A percentile compares a stretch with the other conserved stretches of the same genome.
Conservation (phyloP, 208 protist genomes). For the Leishmania tropica region DNA sequence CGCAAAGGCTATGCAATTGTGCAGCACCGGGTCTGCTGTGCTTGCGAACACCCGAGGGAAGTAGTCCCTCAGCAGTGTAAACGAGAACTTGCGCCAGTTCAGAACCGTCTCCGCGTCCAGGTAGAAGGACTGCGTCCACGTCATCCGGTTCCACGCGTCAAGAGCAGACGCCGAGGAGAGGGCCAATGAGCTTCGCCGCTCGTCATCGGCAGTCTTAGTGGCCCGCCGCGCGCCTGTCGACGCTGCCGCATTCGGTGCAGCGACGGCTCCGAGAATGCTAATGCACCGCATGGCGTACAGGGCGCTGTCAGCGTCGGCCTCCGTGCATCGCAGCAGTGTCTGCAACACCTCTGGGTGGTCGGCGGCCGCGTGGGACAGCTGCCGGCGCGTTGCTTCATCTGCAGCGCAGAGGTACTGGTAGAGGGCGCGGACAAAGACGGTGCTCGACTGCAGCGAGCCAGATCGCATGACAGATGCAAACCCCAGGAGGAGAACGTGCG, state of each 20-base stretch:
- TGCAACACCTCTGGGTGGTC: conserved; percentile 52
- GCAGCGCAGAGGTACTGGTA: conserved; percentile 63
- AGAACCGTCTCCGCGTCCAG: conserved; percentile 50
- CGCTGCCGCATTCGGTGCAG: conserved; percentile 14
- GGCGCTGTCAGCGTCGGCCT: conserved; percentile 40
- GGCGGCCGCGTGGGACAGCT: conserved; percentile 57
- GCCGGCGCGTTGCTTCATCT: conserved; percentile 33
- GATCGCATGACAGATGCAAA: conserved; percentile 74
- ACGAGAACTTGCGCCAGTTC: conserved; percentile 69
- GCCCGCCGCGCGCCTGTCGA: neutral
- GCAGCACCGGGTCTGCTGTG: conserved; percentile 76
- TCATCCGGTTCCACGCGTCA: neutral
- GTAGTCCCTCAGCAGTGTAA: conserved; percentile 69
- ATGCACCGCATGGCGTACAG: conserved; percentile 70
- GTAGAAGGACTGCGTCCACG: conserved; percentile 12
- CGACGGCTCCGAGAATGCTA: conserved; percentile 75
- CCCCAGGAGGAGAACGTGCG: conserved; percentile 28
- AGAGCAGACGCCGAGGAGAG: neutral
- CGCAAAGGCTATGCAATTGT: conserved; percentile 85
- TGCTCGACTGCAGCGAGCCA: conserved; percentile 76
- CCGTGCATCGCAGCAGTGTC: conserved; percentile 64
- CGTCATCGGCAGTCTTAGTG: neutral
- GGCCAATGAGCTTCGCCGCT: neutral
- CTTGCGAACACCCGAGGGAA: conserved; percentile 75
- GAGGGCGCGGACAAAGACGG: conserved; percentile 74